Evolutionary conservation across 495 filamentous ascomycete species (phyloP).

Genomic region (Aspergillus incahuasiensis): DNA sequence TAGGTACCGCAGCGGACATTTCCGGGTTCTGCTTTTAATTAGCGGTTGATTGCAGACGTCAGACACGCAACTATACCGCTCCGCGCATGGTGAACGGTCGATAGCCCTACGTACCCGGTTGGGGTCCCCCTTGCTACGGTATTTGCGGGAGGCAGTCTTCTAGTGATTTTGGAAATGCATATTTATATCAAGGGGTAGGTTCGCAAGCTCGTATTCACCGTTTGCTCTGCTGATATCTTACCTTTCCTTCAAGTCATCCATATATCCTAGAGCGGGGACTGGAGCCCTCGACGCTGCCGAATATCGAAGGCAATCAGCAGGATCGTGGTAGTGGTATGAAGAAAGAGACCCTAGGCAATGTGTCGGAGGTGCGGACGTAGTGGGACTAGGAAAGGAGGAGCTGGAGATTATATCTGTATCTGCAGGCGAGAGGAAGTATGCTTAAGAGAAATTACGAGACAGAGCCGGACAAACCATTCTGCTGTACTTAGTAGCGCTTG

Average conservation of each 20-base stretch:
- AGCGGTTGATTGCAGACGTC: slow-evolving; percentile 1
- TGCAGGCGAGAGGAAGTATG: too few relatives aligned
- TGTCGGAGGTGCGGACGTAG: neutral
- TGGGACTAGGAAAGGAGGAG: neutral
- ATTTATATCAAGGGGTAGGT: slow-evolving; percentile 8
- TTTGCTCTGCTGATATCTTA: neutral
- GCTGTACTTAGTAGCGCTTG: slow-evolving; percentile 2
- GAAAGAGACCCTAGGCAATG: neutral
- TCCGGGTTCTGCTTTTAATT: neutral
- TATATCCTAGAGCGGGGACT: neutral
- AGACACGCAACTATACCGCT: slow-evolving; percentile 21
- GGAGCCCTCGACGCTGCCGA: neutral
- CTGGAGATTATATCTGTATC: neutral
- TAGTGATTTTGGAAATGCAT: slow-evolving; percentile 5
- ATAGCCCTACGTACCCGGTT: slow-evolving; percentile 18
- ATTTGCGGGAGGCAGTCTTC: slow-evolving; percentile 10
- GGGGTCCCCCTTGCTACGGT: slow-evolving; percentile 19
- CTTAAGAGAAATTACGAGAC: too few relatives aligned
- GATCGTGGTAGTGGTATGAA: neutral
- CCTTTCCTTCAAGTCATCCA: neutral
- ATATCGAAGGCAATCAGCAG: neutral
- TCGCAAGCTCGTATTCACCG: neutral
- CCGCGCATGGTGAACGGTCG: slow-evolving; percentile 14
- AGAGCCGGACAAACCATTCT: neutral
- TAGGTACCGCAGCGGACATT: too few relatives aligned